phyloP scores from a whole-genome alignment of 2,329 filamentous ascomycete species.

The Aspergillus proliferans region DNA sequence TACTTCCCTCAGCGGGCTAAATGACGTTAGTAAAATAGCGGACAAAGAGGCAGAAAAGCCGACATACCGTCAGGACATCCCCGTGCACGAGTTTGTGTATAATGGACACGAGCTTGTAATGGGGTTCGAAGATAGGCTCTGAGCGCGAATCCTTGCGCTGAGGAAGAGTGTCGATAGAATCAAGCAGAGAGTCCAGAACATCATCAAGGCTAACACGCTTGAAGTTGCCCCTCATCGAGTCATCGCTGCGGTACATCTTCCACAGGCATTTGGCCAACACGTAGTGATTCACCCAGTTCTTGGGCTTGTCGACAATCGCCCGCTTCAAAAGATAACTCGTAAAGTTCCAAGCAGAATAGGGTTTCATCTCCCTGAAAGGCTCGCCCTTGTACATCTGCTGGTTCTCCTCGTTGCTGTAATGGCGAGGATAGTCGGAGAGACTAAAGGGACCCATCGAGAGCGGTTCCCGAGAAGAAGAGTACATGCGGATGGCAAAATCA shows the following conservation, averaged over 20 bases:
- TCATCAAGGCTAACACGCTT: conserved; percentile 36
- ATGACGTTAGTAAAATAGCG: background rate
- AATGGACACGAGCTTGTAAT: conserved; percentile 82
- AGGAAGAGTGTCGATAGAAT: conserved; percentile 57
- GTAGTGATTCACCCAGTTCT: conserved; percentile 62
- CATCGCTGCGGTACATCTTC: conserved; percentile 58
- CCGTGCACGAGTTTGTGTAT: conserved; percentile 70
- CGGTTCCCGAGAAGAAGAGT: conserved; percentile 62
- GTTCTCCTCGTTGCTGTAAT: conserved; percentile 50
- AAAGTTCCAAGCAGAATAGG: conserved; percentile 60
- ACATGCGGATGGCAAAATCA: conserved; percentile 63
- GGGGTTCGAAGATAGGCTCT: conserved; percentile 81
- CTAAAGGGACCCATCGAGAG: conserved; percentile 62
- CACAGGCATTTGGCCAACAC: conserved; percentile 66
- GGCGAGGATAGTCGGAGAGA: conserved; percentile 56
- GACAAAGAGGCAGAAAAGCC: conserved; percentile 18
- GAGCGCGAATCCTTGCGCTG: conserved; percentile 53
- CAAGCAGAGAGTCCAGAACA: conserved; percentile 52
- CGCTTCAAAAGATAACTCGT: conserved; percentile 55
- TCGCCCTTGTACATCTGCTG: conserved; percentile 52
- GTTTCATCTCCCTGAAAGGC: conserved; percentile 53
- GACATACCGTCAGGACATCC: conserved; percentile 38
- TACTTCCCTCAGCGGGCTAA: conserved; percentile 41
- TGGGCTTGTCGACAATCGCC: conserved; percentile 53
- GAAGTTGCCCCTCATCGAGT: conserved; percentile 30